Evolutionary conservation across 345 rosid genomes (phyloP).

Genomic region (Chamaenerion angustifolium): DNA sequence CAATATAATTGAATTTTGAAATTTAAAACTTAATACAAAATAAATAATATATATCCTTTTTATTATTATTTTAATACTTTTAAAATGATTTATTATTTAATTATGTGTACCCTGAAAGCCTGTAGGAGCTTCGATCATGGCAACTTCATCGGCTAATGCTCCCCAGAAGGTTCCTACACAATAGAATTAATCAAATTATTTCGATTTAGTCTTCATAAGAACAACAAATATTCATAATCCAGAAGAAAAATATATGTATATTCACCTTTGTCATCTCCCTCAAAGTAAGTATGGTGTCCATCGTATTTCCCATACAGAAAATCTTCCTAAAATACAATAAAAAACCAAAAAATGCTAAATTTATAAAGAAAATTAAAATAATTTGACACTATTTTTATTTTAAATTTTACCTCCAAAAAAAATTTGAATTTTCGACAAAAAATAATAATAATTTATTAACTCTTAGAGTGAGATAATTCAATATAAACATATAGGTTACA

Average conservation of each 20-base stretch:
- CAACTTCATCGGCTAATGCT: constrained; percentile 44
- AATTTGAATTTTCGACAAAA: too few relatives aligned
- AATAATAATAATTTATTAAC: too few relatives aligned
- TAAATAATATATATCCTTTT: too few relatives aligned
- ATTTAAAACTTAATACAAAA: too few relatives aligned
- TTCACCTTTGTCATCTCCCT: constrained; percentile 45
- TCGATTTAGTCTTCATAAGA: background rate
- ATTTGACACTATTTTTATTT: too few relatives aligned
- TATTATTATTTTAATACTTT: too few relatives aligned
- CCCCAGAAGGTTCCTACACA: constrained; percentile 41
- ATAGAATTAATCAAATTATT: background rate
- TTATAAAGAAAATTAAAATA: too few relatives aligned
- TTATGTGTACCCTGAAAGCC: constrained; percentile 56
- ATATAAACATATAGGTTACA: too few relatives aligned
- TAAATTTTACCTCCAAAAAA: too few relatives aligned
- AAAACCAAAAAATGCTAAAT: background rate
- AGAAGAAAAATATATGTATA: background rate
- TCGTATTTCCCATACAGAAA: constrained; percentile 64
- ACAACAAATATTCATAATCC: background rate
- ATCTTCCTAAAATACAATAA: constrained; percentile 37
- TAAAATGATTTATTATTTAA: too few relatives aligned
- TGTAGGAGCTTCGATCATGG: constrained; percentile 50
- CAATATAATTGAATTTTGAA: too few relatives aligned
- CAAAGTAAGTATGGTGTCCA: constrained; percentile 68
- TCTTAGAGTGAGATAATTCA: too few relatives aligned